Conservation (phyloP, 768 basidiomycete species). For the Cystobasidium tubakii region DNA sequence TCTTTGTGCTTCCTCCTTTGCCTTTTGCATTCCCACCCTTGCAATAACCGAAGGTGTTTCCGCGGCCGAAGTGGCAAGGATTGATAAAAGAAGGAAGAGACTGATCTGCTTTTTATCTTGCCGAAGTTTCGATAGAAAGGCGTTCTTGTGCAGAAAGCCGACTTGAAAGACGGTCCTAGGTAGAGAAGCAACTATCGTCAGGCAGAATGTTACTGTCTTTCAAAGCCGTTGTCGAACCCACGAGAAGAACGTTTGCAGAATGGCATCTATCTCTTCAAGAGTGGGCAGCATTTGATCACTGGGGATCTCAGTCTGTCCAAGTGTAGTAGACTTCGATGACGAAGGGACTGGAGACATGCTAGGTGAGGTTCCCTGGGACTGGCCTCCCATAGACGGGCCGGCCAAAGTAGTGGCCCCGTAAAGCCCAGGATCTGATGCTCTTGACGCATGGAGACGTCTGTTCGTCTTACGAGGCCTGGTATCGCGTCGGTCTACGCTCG, state of each 20-base stretch:
- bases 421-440: no score
- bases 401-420: no score
- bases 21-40: neutral
- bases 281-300: neutral
- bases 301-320: no score
- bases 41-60: conserved; percentile 2
- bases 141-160: neutral
- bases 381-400: no score
- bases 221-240: no score
- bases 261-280: neutral
- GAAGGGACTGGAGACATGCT: no score
- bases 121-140: neutral
- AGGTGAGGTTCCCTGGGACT: no score
- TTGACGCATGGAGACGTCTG: neutral
- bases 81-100: conserved; percentile 9
- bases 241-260: neutral
- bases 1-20: neutral
- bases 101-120: conserved; percentile 2
- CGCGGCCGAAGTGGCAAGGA: neutral
- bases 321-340: no score
- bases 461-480: neutral
- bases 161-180: neutral
- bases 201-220: no score
- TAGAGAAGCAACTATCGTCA: neutral
- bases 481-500: neutral